A percentile compares a stretch with the other conserved stretches of the same genome.
Conservation (phyloP, 768 basidiomycete species). For the Collybia nuda region DNA sequence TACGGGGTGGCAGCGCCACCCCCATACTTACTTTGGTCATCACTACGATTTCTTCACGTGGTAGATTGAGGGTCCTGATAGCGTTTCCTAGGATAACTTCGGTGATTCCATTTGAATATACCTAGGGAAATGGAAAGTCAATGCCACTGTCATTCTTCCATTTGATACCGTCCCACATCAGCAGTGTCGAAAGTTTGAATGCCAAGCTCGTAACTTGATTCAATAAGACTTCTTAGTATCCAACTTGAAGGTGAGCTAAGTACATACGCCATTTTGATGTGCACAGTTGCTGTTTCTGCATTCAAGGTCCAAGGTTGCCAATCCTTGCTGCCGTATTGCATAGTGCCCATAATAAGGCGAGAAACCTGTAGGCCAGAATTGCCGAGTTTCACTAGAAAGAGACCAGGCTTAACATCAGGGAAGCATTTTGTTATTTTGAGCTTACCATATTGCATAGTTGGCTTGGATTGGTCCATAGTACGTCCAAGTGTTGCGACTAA, state of each 20-base stretch:
- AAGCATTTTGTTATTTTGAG: neutral
- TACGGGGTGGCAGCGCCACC: too few relatives aligned
- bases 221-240: neutral
- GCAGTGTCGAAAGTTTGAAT: constrained; percentile 65
- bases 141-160: too few relatives aligned
- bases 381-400: constrained; percentile 39
- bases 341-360: constrained; percentile 62
- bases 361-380: constrained; percentile 64
- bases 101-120: constrained; percentile 65
- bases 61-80: constrained; percentile 63
- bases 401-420: neutral
- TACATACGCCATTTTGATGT: constrained; percentile 48
- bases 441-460: constrained; percentile 25
- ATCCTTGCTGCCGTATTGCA: constrained; percentile 54
- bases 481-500: too few relatives aligned
- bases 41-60: constrained; percentile 76
- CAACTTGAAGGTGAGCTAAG: neutral
- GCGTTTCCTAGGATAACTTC: constrained; percentile 72
- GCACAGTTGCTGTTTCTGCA: constrained; percentile 50
- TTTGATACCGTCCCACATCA: too few relatives aligned
- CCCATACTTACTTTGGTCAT: constrained; percentile 81
- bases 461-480: too few relatives aligned
- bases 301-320: constrained; percentile 50
- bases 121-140: constrained; percentile 32
- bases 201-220: constrained; percentile 56